phyloP scores from a whole-genome alignment of 2,329 filamentous ascomycete genomes.

The Aureobasidium sp. region DNA sequence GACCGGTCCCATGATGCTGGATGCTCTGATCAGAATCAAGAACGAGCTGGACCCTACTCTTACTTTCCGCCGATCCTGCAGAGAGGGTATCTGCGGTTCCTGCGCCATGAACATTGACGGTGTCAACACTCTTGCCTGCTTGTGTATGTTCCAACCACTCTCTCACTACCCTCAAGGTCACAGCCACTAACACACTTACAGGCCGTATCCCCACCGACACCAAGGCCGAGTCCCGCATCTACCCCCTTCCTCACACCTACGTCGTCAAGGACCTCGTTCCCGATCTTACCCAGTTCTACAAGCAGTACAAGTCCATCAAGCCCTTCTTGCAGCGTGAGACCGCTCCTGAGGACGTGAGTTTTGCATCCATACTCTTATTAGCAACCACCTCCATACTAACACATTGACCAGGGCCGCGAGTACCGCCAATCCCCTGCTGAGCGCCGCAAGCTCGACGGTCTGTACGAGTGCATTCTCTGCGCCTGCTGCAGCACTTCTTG shows the following conservation, averaged over 20 bases:
- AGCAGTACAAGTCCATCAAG: conserved; percentile 99
- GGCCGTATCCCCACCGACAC: conserved; percentile 88
- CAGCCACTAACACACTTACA: conserved; percentile 30
- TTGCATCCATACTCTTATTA: too few species aligned
- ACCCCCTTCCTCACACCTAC: conserved; percentile 96
- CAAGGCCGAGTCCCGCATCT: conserved; percentile 78
- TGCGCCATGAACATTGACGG: conserved; percentile 99
- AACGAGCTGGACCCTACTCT: conserved; percentile 96
- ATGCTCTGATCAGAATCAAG: conserved; percentile 96
- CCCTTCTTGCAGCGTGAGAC: conserved; percentile 92
- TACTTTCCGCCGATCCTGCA: conserved; percentile 90
- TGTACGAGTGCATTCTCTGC: conserved; percentile 99
- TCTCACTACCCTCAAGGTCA: neutral
- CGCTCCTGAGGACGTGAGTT: conserved; percentile 68
- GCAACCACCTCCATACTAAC: too few species aligned
- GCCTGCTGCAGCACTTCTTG: conserved; percentile 98
- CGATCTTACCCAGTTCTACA: conserved; percentile 98
- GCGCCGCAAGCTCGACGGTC: conserved; percentile 90
- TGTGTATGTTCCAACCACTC: conserved; percentile 59
- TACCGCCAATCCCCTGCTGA: conserved; percentile 86
- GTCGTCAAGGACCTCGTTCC: conserved; percentile 98
- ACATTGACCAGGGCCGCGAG: conserved; percentile 65
- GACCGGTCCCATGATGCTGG: conserved; percentile 97
- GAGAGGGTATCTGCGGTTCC: conserved; percentile 97
- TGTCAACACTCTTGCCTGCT: conserved; percentile 92